These are phyloP conservation scores for Garcileccinum viscosum DNA, from an alignment of 1,284 basidiomycete species.

Conservation along the genomic window DNA sequence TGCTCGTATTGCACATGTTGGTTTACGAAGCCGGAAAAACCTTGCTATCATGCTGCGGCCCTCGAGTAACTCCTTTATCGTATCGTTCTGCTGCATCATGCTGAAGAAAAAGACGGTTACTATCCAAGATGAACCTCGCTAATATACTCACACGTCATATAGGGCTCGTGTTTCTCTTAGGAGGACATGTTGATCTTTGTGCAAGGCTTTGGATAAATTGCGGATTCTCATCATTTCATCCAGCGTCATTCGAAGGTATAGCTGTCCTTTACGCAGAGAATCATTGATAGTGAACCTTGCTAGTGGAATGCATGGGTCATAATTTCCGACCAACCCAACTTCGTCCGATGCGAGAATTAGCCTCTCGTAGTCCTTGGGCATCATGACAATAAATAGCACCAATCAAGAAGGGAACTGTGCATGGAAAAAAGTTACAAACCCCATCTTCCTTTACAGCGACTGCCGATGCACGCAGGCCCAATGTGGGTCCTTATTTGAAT, in stretches of 20 bases:
- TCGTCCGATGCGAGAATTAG: too few relatives aligned
- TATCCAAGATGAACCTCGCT: background rate
- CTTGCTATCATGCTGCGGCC: background rate
- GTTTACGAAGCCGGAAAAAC: background rate
- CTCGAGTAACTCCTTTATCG: background rate
- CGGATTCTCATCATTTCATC: conserved; percentile 14
- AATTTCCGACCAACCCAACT: too few relatives aligned
- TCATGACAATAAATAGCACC: too few relatives aligned
- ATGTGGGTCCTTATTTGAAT: conserved; percentile 14
- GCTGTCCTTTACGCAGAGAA: background rate
- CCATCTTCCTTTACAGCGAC: too few relatives aligned
- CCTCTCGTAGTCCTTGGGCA: too few relatives aligned
- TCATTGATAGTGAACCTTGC: background rate
- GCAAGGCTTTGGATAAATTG: background rate
- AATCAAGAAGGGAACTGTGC: too few relatives aligned
- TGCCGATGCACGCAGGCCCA: too few relatives aligned
- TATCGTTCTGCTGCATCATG: background rate
- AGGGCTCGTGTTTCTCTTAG: conserved; percentile 6
- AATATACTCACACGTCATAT: background rate
- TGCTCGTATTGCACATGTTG: background rate
- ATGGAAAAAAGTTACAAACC: too few relatives aligned
- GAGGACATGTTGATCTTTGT: background rate
- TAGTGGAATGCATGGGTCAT: too few relatives aligned
- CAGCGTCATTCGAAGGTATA: conserved; percentile 19
- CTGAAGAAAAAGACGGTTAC: background rate